Percentiles rank a stretch among this genome's conserved stretches.
These are phyloP conservation scores for Pleurotus tuoliensis DNA, from an alignment of 768 basidiomycete genomes.

Conservation along the genomic window DNA sequence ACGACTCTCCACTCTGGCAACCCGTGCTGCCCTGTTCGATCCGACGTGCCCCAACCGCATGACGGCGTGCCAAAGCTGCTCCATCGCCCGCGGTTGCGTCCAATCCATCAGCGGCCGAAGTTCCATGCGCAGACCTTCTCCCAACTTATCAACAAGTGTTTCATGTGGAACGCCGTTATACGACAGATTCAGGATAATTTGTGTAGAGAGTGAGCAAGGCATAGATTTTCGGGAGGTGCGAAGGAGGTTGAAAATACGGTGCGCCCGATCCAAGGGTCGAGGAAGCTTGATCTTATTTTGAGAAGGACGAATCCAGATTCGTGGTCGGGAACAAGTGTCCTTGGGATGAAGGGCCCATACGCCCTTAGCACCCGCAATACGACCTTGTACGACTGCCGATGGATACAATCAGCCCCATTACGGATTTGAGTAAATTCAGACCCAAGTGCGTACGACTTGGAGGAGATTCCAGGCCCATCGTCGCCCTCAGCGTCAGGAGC, in stretches of 20 bases:
- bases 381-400: slow-evolving; percentile 50
- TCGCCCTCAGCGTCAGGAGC: no score
- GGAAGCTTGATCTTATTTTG: slow-evolving; percentile 54
- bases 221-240: slow-evolving; percentile 39
- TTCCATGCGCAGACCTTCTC: slow-evolving; percentile 43
- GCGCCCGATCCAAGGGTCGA: slow-evolving; percentile 30
- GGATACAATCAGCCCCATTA: no score
- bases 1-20: slow-evolving; percentile 47
- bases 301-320: slow-evolving; percentile 60
- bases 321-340: slow-evolving; percentile 36
- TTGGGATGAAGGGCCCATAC: slow-evolving; percentile 53
- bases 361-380: slow-evolving; percentile 58
- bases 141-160: slow-evolving; percentile 44
- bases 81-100: slow-evolving; percentile 41
- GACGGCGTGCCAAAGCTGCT: slow-evolving; percentile 48
- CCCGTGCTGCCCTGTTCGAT: slow-evolving; percentile 37
- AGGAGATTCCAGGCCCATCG: no score
- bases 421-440: no score
- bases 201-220: slow-evolving; percentile 42
- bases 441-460: no score
- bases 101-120: slow-evolving; percentile 51
- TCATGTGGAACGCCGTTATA: slow-evolving; percentile 50
- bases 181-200: slow-evolving; percentile 59
- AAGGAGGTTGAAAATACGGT: slow-evolving; percentile 63
- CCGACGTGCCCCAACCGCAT: slow-evolving; percentile 43